A percentile compares a stretch with the other conserved stretches of the same genome.
These are phyloP conservation scores for Cornus florida DNA, from an alignment of 148 eudicot species.

Conservation along the genomic window DNA sequence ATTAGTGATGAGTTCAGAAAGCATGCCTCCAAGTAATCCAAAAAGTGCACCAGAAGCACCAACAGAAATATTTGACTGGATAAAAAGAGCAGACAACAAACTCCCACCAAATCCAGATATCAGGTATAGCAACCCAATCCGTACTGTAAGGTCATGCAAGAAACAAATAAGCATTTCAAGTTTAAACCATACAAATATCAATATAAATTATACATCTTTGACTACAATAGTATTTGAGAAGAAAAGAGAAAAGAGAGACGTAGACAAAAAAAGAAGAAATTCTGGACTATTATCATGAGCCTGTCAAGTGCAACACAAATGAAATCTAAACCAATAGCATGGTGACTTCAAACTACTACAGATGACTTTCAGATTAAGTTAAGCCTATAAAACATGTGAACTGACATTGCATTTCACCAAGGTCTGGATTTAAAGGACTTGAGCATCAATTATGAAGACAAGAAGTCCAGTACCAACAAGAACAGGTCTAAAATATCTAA, in stretches of 20 bases:
- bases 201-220: background rate
- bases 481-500: background rate
- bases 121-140: constrained; percentile 70
- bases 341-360: background rate
- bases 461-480: background rate
- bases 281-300: background rate
- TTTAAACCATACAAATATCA: background rate
- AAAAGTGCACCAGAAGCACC: constrained; percentile 98
- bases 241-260: too few relatives aligned
- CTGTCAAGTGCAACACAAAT: background rate
- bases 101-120: constrained; percentile 90
- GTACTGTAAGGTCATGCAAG: constrained; percentile 44
- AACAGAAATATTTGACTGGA: constrained; percentile 66
- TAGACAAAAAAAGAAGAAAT: background rate
- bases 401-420: background rate
- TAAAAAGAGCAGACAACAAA: constrained; percentile 78
- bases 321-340: background rate
- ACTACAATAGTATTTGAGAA: background rate
- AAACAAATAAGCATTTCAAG: background rate
- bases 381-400: background rate
- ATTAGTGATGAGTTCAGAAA: constrained; percentile 83
- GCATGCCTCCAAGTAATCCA: constrained; percentile 91
- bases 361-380: background rate
- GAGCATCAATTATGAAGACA: background rate
- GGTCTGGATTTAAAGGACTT: too few relatives aligned